Conservation (phyloP, 2,329 filamentous ascomycete species). For the Fusarium sp. region DNA sequence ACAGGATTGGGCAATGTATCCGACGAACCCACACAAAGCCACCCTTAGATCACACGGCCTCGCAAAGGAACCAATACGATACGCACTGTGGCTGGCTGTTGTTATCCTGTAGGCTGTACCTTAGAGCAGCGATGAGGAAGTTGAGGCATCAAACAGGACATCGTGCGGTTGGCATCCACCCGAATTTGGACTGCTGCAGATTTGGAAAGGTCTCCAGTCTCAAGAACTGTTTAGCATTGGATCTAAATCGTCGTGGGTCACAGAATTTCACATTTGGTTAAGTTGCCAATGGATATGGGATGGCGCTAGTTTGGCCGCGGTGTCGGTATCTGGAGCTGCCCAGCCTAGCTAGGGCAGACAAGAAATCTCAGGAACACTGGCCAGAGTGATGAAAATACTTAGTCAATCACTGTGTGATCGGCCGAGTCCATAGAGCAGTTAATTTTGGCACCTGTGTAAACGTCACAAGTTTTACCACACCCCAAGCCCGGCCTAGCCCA, state of each 20-base stretch:
- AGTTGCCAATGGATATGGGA: constrained; percentile 5
- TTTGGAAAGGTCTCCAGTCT: constrained; percentile 19
- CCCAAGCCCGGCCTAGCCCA: not conserved
- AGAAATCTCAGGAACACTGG: not conserved
- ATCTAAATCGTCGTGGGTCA: constrained; percentile 13
- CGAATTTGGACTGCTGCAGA: constrained; percentile 35
- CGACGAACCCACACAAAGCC: constrained; percentile 8
- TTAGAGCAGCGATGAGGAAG: not conserved
- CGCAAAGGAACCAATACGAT: constrained; percentile 1
- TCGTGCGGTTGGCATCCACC: constrained; percentile 19
- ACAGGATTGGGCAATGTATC: constrained; percentile 19
- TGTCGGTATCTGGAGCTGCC: constrained; percentile 37
- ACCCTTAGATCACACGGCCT: not conserved
- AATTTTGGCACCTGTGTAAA: not conserved
- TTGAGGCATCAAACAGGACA: not conserved
- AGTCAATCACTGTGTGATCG: accelerated
- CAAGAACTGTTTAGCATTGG: constrained; percentile 35
- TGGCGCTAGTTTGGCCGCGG: constrained; percentile 34
- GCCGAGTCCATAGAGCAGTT: accelerated
- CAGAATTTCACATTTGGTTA: constrained; percentile 11
- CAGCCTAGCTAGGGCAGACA: not conserved
- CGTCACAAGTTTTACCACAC: not conserved
- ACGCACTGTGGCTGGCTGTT: not conserved
- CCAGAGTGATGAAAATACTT: not conserved
- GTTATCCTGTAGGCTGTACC: not conserved